Evolutionary conservation across 352 stramenopile species (phyloP).

Genomic region (Globisporangium cystogenes): DNA sequence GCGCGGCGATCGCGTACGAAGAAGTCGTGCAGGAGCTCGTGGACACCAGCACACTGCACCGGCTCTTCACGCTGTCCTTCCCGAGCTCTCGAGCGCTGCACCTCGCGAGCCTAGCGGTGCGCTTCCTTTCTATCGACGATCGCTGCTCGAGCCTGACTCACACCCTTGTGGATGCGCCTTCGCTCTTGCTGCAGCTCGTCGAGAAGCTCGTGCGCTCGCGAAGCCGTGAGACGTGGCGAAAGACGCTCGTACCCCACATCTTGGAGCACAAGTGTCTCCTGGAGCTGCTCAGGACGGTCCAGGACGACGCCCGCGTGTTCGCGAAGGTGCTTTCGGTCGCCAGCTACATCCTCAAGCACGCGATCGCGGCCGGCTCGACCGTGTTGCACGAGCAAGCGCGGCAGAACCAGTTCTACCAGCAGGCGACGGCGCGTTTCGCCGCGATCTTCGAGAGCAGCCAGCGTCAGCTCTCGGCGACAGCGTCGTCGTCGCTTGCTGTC

Average conservation of each 20-base stretch:
- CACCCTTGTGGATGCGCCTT: not conserved
- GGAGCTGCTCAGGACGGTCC: conserved; percentile 11
- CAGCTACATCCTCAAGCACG: conserved; percentile 12
- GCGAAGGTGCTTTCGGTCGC: conserved; percentile 18
- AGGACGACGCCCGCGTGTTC: conserved; percentile 15
- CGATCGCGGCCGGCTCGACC: conserved; percentile 8
- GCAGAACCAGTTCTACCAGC: conserved; percentile 15
- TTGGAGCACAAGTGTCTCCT: conserved; percentile 22
- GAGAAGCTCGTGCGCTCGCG: conserved; percentile 17
- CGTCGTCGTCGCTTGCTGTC: not conserved
- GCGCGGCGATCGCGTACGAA: conserved; percentile 21
- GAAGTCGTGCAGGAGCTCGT: conserved; percentile 44
- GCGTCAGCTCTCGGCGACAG: not conserved
- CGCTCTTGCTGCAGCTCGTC: conserved; percentile 14
- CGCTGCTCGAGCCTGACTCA: not conserved
- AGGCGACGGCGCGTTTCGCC: conserved; percentile 8
- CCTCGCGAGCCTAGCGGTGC: conserved; percentile 15
- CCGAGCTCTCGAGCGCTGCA: conserved; percentile 8
- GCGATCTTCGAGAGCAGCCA: conserved; percentile 8
- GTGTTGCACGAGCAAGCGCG: conserved; percentile 25
- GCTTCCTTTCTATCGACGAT: not conserved
- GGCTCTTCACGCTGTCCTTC: conserved; percentile 41
- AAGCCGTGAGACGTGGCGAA: conserved; percentile 8
- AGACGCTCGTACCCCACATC: conserved; percentile 20
- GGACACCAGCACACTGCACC: conserved; percentile 42